Evolutionary conservation across 129 eudicot species (phyloP), one percentile per base, ranked within the genome.

Genomic region (Pittosporum tobira): DNA sequence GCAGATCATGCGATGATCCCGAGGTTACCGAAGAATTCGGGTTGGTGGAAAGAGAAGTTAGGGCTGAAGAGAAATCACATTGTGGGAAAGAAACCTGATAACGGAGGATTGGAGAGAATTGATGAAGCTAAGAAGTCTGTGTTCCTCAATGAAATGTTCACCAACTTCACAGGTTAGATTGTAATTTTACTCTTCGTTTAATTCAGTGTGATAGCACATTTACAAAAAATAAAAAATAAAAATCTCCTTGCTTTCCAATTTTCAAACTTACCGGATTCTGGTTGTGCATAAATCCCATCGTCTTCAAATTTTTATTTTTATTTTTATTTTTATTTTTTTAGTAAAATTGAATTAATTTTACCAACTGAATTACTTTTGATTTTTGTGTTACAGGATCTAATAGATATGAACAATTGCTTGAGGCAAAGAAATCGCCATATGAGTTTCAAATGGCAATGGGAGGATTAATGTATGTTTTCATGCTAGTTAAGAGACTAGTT

Each of bases 11-110:
- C 15, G 45, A 49, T 19, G 48, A 25, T 69, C 13, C 57, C 58
- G 5, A 66, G 67, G 69, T 22, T 72, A 13, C 48, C 70, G 6
- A 84, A 70, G 61, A 73, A 66, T 26, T 71, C 81, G 53, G 72
- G 81, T 42, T 67, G 95, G 74, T 89, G 97, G 97, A 89, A 78
- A 83, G 84, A 86, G 67, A 72, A 80, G 45, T 59, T 88, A 59
- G 84, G 95, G 30, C 72, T 77, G 0, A 74, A 68, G 62, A 79
- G 81, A 77, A 72, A 77, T 45, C 85, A 77, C 25, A 59, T 25
- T 74, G 62, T 51, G n/a, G 38, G 65, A 3, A 77, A 71, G 63
- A 85, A 79, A 75, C 43, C 62, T 50, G 89, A 78, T 47, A 62
- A 66, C 46, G 82, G 84, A n/a, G 76, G 77, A 62, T 62, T 81